Evolutionary conservation across 805 yeast species (phyloP).

Genomic region (Candida gorgasii): DNA sequence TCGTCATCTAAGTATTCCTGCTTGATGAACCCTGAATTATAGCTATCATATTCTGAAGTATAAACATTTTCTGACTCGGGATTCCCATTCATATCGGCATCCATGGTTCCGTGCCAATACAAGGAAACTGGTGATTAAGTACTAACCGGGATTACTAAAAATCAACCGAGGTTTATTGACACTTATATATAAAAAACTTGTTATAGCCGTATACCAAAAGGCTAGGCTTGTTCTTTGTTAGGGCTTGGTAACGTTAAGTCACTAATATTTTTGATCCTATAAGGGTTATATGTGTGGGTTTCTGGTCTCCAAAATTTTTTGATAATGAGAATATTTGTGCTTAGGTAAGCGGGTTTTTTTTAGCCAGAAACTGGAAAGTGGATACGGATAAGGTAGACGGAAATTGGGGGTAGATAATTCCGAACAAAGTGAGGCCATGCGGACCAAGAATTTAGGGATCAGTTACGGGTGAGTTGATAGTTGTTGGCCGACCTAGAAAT

Average conservation of each 20-base stretch:
- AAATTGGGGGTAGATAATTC: not conserved
- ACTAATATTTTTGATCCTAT: not conserved
- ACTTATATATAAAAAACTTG: not conserved
- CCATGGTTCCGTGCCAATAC: not conserved
- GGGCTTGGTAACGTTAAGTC: not conserved
- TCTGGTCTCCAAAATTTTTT: not conserved
- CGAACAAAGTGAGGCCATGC: no score
- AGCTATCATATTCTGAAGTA: slow-evolving; percentile 1
- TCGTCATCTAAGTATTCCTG: not conserved
- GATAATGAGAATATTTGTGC: not conserved
- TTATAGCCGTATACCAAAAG: not conserved
- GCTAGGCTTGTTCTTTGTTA: slow-evolving; percentile 1
- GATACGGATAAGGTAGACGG: no score
- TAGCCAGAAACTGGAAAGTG: no score
- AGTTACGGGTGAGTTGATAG: no score
- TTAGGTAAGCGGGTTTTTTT: not conserved
- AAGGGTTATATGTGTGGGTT: not conserved
- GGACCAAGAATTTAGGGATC: no score
- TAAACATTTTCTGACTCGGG: not conserved
- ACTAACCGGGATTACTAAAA: no score
- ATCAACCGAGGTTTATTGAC: not conserved
- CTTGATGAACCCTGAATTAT: not conserved
- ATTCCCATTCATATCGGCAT: not conserved
- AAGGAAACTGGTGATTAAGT: not conserved
- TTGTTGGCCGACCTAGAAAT: no score